Percentiles rank a stretch among this genome's conserved stretches.
phyloP scores from a whole-genome alignment of 768 basidiomycete genomes.

The Russula emetica region DNA sequence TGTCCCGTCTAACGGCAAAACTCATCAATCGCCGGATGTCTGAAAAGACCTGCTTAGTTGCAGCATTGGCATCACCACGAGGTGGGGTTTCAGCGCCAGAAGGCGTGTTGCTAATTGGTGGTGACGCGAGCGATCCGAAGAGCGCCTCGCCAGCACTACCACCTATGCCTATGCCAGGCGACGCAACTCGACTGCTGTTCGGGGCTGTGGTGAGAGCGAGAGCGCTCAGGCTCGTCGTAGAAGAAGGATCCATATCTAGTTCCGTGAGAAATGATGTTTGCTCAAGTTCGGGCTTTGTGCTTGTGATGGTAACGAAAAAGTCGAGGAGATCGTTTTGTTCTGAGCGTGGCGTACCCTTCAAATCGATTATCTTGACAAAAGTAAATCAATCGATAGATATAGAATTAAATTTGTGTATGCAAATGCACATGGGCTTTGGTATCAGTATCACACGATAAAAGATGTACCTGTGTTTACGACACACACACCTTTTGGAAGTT shows the following conservation, averaged over 20 bases:
- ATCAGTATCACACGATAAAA: background rate
- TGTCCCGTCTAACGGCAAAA: constrained; percentile 79
- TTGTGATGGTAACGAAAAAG: constrained; percentile 87
- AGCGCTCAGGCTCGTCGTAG: constrained; percentile 42
- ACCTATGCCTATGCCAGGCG: constrained; percentile 38
- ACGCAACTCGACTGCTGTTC: constrained; percentile 54
- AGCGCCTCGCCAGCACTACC: constrained; percentile 53
- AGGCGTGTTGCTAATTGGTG: constrained; percentile 59
- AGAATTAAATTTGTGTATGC: no score
- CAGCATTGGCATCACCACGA: constrained; percentile 41
- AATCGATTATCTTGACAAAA: constrained; percentile 77
- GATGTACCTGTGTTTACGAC: background rate
- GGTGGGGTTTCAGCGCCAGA: constrained; percentile 50
- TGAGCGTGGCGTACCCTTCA: constrained; percentile 84
- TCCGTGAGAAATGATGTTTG: constrained; percentile 89
- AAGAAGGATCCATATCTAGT: constrained; percentile 91
- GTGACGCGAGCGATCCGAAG: constrained; percentile 55
- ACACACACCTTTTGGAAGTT: constrained; percentile 91
- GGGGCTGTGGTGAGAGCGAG: constrained; percentile 59
- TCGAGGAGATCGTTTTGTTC: constrained; percentile 90
- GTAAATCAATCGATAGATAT: background rate
- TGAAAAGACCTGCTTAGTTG: constrained; percentile 73
- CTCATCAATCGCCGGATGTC: constrained; percentile 86
- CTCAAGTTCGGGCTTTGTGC: constrained; percentile 83
- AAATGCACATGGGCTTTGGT: no score